Base-by-base conservation (phyloP, 805 yeast species). In the Pichia gijzeniarum region DNA sequence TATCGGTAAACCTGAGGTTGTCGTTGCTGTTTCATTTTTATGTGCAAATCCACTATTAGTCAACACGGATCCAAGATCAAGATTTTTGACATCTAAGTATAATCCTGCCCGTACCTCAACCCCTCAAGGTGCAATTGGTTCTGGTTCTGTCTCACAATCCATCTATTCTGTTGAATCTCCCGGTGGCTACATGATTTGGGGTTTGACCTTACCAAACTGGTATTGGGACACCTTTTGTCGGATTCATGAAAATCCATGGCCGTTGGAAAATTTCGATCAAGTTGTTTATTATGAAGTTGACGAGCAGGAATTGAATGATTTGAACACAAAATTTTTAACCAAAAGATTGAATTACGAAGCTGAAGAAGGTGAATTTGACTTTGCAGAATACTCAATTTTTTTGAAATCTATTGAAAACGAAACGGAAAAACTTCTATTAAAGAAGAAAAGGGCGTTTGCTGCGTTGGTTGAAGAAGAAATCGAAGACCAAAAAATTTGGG, bases 151-250 rank as follows among this genome's bases (percentile, higher is more conserved):
- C 19, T 47, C 56, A 18, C 64, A 61, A 21, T 50, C 59, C 2
- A 53, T 61, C 12, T 57, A 61, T 43, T 49, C 65, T 1, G 61
- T 61, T 38, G 65, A 61, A 36, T 52, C 62, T 6, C 65, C 64
- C 10, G 65, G 64, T 44, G 64, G 65, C 19, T 61, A 61, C 35
- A 57, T 60, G 64, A 51, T 61, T 39, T 61, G 65, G 65, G 65
- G 65, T 41, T 57, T 45, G 60, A 55, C 61, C 4, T 48, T 52
- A 48, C 65, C 55, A 18, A 58, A 56, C 43, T 53, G 57, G 41
- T 58, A 59, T 38, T 64, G 69, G 69, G 62, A 63, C 40, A 62
- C 69, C 1, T 64, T 64, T 44, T 50, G 60, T 8, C 55, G 64
- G 43, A 41, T 59, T 14, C 51, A 47, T 27, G 50, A 49, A 4